Conservation (phyloP, 1,284 basidiomycete genomes). For the Chalciporus sp. region DNA sequence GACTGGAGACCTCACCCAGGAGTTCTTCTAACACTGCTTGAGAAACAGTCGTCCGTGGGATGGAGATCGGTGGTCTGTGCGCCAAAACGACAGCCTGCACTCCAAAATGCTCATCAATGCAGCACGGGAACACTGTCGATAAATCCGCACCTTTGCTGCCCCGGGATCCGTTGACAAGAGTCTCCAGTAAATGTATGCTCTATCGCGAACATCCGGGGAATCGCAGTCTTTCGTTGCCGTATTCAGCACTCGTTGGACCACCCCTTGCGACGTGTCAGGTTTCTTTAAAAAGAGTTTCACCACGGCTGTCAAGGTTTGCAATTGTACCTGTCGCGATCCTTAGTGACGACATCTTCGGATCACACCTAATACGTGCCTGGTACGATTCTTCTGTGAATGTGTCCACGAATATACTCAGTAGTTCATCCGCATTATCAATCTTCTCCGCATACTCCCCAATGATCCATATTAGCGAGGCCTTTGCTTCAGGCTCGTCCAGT, state of each 20-base stretch:
- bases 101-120: conserved; percentile 5
- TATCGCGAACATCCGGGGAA: conserved; percentile 94
- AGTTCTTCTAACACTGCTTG: conserved; percentile 93
- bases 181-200: conserved; percentile 97
- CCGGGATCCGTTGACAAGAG: conserved; percentile 90
- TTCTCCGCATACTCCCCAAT: conserved; percentile 97
- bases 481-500: conserved; percentile 97
- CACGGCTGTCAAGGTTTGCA: conserved; percentile 93
- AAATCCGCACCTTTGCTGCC: conserved; percentile 78
- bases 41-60: conserved; percentile 89
- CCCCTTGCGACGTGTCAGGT: conserved; percentile 87
- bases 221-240: conserved; percentile 97
- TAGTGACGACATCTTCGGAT: neutral
- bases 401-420: conserved; percentile 89
- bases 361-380: conserved; percentile 49
- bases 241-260: conserved; percentile 89
- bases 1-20: conserved; percentile 81
- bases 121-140: neutral
- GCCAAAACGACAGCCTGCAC: conserved; percentile 87
- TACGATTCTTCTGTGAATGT: conserved; percentile 94
- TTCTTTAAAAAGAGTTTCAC: conserved; percentile 97
- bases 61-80: conserved; percentile 88
- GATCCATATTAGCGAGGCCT: conserved; percentile 98
- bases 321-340: conserved; percentile 69
- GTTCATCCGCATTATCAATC: conserved; percentile 95